These are phyloP conservation scores for Fusarium armeniacum DNA, from an alignment of 2,329 filamentous ascomycete genomes.

Conservation along the genomic window DNA sequence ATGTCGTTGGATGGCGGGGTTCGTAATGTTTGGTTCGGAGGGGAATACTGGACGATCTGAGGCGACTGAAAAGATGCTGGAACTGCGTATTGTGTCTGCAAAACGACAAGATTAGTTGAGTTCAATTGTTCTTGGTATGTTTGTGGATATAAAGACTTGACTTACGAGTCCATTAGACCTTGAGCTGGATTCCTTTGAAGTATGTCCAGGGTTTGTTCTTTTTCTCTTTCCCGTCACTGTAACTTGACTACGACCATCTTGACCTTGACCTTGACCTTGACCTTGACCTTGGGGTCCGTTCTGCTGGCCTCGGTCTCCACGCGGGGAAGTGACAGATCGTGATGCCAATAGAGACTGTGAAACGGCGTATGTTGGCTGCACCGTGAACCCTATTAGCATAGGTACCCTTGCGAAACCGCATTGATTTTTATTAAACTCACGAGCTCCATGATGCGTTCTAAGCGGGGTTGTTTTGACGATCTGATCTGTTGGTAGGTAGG, in stretches of 20 bases:
- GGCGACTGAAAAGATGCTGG: conserved; percentile 11
- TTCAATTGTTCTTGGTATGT: not conserved
- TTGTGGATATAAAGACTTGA: conserved; percentile 9
- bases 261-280: not conserved
- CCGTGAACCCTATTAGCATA: conserved; percentile 1
- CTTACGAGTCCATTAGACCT: conserved; percentile 8
- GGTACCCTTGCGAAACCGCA: not conserved
- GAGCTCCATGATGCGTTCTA: conserved; percentile 7
- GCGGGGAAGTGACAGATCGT: conserved; percentile 2
- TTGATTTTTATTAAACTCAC: conserved; percentile 6
- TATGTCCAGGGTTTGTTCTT: not conserved
- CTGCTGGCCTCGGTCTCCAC: conserved; percentile 6
- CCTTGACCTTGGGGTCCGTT: not conserved
- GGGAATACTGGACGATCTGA: conserved; percentile 4
- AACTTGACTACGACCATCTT: not conserved
- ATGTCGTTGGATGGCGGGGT: conserved; percentile 2
- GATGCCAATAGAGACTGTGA: conserved; percentile 9
- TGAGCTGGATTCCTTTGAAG: conserved; percentile 3
- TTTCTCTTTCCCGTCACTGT: conserved; percentile 11
- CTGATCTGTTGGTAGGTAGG: conserved; percentile 1
- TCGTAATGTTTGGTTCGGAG: conserved; percentile 2
- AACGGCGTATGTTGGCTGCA: conserved; percentile 8
- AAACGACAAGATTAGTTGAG: conserved; percentile 1
- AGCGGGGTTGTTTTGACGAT: not conserved
- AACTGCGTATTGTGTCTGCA: conserved; percentile 6